A percentile compares a stretch with the other conserved stretches of the same genome.
Evolutionary conservation across 371 early-diverging fungal genomes (phyloP).

Genomic region (Nematocida sp.): DNA sequence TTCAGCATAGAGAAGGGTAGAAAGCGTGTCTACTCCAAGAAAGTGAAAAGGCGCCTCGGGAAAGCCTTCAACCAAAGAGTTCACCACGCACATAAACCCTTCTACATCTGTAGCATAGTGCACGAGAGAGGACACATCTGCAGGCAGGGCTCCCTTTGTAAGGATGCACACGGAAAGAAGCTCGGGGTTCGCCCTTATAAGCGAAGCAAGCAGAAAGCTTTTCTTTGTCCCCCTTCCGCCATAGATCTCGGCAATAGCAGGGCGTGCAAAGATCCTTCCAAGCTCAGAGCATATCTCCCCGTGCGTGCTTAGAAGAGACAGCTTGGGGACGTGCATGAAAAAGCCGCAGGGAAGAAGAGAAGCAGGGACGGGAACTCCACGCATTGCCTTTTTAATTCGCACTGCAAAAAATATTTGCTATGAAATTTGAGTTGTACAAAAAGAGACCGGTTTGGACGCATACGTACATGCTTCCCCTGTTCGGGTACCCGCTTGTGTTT

Average conservation of each 20-base stretch:
- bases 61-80: background rate
- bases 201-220: background rate
- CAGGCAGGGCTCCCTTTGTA: slow-evolving; percentile 4
- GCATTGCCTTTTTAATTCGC: background rate
- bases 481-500: slow-evolving; percentile 13
- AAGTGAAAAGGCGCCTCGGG: background rate
- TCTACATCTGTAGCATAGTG: background rate
- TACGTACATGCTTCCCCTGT: slow-evolving; percentile 16
- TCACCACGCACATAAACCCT: background rate
- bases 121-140: background rate
- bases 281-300: no score
- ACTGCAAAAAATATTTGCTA: no score
- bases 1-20: background rate
- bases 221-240: background rate
- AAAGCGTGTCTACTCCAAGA: slow-evolving; percentile 12
- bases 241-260: background rate
- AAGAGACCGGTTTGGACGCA: slow-evolving; percentile 24
- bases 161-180: background rate
- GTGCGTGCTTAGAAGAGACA: background rate
- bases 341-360: background rate
- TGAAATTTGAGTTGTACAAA: slow-evolving; percentile 27
- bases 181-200: background rate
- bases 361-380: background rate
- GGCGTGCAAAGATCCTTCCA: background rate
- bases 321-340: background rate